These are phyloP conservation scores for Serpula lacrymans DNA, from an alignment of 768 basidiomycete species.

Conservation along the genomic window DNA sequence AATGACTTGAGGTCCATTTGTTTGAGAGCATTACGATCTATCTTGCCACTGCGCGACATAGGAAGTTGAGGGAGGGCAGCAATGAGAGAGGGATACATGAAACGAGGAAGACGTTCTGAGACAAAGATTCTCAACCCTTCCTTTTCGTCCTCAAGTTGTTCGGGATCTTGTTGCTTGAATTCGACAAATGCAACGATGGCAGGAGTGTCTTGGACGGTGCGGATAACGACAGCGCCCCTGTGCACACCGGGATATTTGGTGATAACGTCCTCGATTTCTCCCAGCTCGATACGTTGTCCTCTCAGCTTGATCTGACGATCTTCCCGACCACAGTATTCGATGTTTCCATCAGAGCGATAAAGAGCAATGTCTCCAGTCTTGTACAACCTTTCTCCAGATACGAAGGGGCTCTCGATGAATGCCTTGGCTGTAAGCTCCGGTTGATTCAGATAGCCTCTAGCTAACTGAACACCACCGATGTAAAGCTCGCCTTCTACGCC, in stretches of 20 bases:
- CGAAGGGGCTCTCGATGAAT: slow-evolving; percentile 29
- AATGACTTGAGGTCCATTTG: slow-evolving; percentile 22
- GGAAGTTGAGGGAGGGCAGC: slow-evolving; percentile 21
- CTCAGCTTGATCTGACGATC: slow-evolving; percentile 33
- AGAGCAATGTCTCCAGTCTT: slow-evolving; percentile 27
- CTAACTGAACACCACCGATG: slow-evolving; percentile 21
- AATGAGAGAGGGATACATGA: slow-evolving; percentile 29
- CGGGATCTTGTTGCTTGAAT: slow-evolving; percentile 15
- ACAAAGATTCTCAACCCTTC: slow-evolving; percentile 19
- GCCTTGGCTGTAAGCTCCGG: slow-evolving; percentile 22
- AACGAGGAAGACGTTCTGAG: slow-evolving; percentile 27
- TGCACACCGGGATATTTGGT: slow-evolving; percentile 18
- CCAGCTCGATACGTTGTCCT: slow-evolving; percentile 30
- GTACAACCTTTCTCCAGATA: slow-evolving; percentile 25
- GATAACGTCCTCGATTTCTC: slow-evolving; percentile 30
- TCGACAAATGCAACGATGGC: slow-evolving; percentile 29
- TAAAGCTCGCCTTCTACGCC: slow-evolving; percentile 23
- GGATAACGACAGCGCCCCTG: slow-evolving; percentile 22
- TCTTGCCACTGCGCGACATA: slow-evolving; percentile 23
- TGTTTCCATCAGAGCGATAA: slow-evolving; percentile 24
- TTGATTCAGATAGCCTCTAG: slow-evolving; percentile 22
- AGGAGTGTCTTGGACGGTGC: slow-evolving; percentile 23
- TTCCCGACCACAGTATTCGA: slow-evolving; percentile 28
- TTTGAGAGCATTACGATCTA: slow-evolving; percentile 25
- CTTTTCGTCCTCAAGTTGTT: slow-evolving; percentile 7